These are phyloP conservation scores for barley (Hordeum vulgare) DNA, from an alignment of 176 grass and related monocot species.

Conservation along the genomic window DNA sequence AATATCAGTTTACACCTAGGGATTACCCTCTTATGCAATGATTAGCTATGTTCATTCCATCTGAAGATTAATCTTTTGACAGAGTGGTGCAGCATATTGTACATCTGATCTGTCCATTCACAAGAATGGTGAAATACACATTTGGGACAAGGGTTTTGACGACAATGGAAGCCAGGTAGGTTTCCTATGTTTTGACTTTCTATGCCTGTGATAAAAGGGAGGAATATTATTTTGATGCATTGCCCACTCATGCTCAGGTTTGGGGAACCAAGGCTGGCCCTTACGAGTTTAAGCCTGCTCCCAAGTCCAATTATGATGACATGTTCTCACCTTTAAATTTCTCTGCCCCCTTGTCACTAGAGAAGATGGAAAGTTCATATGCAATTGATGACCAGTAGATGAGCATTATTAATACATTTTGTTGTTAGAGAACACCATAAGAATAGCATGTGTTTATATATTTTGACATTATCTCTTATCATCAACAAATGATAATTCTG, in stretches of 20 bases:
- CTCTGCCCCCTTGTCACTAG: slow-evolving; percentile 56
- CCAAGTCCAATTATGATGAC: slow-evolving; percentile 59
- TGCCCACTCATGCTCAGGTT: slow-evolving; percentile 40
- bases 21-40: neutral
- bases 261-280: slow-evolving; percentile 83
- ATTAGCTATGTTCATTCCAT: neutral
- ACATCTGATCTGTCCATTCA: slow-evolving; percentile 79
- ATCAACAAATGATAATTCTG: neutral
- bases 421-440: slow-evolving; percentile 31
- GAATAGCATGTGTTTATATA: neutral
- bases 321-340: slow-evolving; percentile 93
- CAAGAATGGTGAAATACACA: slow-evolving; percentile 78
- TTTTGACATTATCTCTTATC: neutral
- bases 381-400: slow-evolving; percentile 55
- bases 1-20: neutral
- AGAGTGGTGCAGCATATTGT: slow-evolving; percentile 81
- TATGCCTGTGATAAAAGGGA: neutral
- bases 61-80: slow-evolving; percentile 22
- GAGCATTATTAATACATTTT: slow-evolving; percentile 21
- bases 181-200: neutral
- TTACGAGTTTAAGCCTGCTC: slow-evolving; percentile 84
- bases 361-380: slow-evolving; percentile 62
- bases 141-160: slow-evolving; percentile 87
- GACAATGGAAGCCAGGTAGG: slow-evolving; percentile 68
- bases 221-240: neutral